Conservation (phyloP, 1,284 basidiomycete species). For the Ceratobasidium sp. region DNA sequence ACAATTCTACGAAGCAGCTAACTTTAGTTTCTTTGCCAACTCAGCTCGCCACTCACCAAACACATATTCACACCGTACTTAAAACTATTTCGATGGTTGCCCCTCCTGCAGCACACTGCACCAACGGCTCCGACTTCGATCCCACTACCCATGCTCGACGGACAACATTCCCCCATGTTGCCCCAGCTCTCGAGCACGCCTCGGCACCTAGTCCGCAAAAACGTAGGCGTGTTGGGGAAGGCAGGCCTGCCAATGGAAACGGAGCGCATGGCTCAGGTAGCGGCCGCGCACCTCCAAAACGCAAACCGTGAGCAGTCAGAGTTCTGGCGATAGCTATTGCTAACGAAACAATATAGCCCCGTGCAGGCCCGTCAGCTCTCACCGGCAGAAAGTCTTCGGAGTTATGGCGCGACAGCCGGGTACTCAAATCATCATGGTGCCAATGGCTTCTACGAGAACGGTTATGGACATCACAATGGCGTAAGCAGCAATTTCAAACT, state of each 20-base stretch:
- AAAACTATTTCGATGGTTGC: constrained; percentile 36
- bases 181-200: constrained; percentile 54
- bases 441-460: constrained; percentile 40
- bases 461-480: constrained; percentile 40
- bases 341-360: neutral
- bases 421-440: constrained; percentile 25
- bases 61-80: constrained; percentile 72
- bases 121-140: constrained; percentile 70
- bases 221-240: constrained; percentile 29
- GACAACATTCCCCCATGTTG: constrained; percentile 78
- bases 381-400: constrained; percentile 31
- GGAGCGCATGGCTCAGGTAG: constrained; percentile 4
- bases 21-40: neutral
- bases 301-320: constrained; percentile 28
- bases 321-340: neutral
- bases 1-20: neutral
- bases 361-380: constrained; percentile 21
- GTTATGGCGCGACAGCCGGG: constrained; percentile 21
- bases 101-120: constrained; percentile 59
- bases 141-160: constrained; percentile 65
- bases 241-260: constrained; percentile 13
- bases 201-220: constrained; percentile 39
- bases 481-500: constrained; percentile 40
- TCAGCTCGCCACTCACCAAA: constrained; percentile 73
- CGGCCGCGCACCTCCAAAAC: constrained; percentile 39